Conservation (phyloP, 2,329 filamentous ascomycete genomes). For the Pyrenochaeta sp. region DNA sequence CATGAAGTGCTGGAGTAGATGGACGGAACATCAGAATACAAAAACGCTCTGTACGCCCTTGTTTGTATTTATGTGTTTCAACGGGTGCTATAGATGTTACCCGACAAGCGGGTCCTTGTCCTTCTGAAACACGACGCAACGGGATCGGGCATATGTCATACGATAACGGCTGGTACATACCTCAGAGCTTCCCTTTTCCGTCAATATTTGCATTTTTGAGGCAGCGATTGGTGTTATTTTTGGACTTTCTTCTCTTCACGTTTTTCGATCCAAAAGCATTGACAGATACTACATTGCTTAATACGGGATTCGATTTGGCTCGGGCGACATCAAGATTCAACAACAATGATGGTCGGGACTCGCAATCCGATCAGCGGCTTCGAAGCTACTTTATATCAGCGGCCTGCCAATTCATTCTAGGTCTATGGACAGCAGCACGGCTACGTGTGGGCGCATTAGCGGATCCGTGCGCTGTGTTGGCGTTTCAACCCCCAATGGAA, state of each 20-base stretch:
- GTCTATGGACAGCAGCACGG: constrained; percentile 1
- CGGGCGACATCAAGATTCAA: too few species aligned
- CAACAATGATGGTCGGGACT: too few species aligned
- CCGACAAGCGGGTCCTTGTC: constrained; percentile 12
- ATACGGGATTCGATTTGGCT: not conserved
- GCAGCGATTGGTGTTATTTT: constrained; percentile 2
- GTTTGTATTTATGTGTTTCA: constrained; percentile 1
- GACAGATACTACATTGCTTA: constrained; percentile 1
- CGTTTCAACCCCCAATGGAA: constrained; percentile 11
- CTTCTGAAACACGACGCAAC: constrained; percentile 9
- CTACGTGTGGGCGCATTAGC: not conserved
- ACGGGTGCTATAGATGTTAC: constrained; percentile 4
- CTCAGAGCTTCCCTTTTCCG: not conserved
- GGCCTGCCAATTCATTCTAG: not conserved
- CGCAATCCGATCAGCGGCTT: too few species aligned
- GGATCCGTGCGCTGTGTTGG: constrained; percentile 14
- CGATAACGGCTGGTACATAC: not conserved
- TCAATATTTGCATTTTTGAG: constrained; percentile 10
- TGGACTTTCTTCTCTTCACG: not conserved
- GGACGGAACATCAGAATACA: too few species aligned
- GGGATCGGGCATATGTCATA: constrained; percentile 9
- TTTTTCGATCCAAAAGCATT: constrained; percentile 1
- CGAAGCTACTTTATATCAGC: not conserved
- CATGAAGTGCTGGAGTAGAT: constrained; percentile 44
- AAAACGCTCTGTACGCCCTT: not conserved